Conservation (phyloP, 768 basidiomycete species). For the Amanita subjunquillea region DNA sequence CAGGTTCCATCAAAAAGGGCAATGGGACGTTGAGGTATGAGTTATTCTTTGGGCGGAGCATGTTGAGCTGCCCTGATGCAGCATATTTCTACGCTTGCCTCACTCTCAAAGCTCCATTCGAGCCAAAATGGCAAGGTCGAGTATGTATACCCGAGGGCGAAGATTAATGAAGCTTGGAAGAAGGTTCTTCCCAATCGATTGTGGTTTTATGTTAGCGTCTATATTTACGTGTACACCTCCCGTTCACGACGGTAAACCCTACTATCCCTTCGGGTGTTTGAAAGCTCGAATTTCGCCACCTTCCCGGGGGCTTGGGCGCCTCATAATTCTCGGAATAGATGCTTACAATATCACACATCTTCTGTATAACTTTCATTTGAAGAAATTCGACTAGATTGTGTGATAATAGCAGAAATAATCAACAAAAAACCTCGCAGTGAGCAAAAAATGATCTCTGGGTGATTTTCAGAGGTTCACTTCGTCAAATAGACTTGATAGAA, state of each 20-base stretch:
- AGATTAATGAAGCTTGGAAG: constrained; percentile 85
- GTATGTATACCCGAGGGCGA: constrained; percentile 76
- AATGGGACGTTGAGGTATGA: constrained; percentile 85
- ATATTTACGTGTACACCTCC: not conserved
- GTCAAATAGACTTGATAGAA: too few species aligned
- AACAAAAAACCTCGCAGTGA: too few species aligned
- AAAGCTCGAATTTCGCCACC: too few species aligned
- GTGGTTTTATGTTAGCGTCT: not conserved
- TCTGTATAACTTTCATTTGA: too few species aligned
- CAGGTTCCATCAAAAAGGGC: constrained; percentile 89
- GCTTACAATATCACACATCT: too few species aligned
- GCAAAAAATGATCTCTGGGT: too few species aligned
- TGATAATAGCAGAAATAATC: too few species aligned
- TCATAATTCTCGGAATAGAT: too few species aligned
- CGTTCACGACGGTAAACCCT: constrained; percentile 73
- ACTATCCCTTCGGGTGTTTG: too few species aligned
- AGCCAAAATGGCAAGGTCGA: constrained; percentile 20
- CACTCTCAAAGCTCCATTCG: constrained; percentile 32
- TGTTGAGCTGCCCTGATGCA: constrained; percentile 12
- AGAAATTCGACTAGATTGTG: too few species aligned
- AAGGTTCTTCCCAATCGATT: constrained; percentile 81
- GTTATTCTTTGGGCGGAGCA: not conserved
- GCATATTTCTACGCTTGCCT: constrained; percentile 80
- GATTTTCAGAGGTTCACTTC: too few species aligned
- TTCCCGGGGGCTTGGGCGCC: too few species aligned